A percentile compares a stretch with the other conserved stretches of the same genome.
phyloP scores from a whole-genome alignment of 2,329 filamentous ascomycete species.

The Fusarium chaquense region DNA sequence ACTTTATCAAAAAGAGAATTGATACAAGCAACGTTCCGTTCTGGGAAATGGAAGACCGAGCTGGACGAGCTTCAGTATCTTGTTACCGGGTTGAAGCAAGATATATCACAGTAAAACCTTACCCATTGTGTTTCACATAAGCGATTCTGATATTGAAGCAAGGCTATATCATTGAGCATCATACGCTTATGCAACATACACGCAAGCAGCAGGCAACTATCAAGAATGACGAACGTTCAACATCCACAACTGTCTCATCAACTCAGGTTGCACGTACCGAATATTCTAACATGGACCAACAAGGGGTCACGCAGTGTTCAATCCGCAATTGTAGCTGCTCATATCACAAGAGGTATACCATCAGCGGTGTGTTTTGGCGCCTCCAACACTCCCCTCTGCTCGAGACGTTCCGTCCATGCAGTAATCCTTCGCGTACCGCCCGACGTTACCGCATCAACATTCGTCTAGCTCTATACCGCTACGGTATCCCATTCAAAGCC shows the following conservation, averaged over 20 bases:
- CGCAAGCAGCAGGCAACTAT: no score
- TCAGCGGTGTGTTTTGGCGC: slow-evolving; percentile 9
- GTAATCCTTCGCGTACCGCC: not conserved
- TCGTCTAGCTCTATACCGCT: not conserved
- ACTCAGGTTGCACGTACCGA: not conserved
- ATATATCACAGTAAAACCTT: slow-evolving; percentile 2
- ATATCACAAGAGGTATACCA: not conserved
- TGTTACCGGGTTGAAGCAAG: not conserved
- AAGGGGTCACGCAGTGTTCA: accelerated
- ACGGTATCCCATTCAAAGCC: not conserved
- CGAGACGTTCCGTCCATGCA: not conserved
- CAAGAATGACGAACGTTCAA: not conserved
- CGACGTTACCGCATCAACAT: slow-evolving; percentile 1
- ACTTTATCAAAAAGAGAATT: not conserved
- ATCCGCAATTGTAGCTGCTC: not conserved
- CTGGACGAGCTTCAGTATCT: slow-evolving; percentile 1
- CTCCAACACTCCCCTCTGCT: slow-evolving; percentile 9
- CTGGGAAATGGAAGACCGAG: slow-evolving; percentile 6
- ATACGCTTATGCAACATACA: not conserved
- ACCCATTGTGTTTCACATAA: not conserved
- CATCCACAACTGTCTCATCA: not conserved
- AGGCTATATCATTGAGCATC: not conserved
- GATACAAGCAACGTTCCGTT: not conserved
- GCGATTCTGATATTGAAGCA: not conserved
- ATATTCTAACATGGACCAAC: not conserved